Evolutionary conservation across 352 stramenopile genomes (phyloP).

Genomic region (Phytophthora foliorum): DNA sequence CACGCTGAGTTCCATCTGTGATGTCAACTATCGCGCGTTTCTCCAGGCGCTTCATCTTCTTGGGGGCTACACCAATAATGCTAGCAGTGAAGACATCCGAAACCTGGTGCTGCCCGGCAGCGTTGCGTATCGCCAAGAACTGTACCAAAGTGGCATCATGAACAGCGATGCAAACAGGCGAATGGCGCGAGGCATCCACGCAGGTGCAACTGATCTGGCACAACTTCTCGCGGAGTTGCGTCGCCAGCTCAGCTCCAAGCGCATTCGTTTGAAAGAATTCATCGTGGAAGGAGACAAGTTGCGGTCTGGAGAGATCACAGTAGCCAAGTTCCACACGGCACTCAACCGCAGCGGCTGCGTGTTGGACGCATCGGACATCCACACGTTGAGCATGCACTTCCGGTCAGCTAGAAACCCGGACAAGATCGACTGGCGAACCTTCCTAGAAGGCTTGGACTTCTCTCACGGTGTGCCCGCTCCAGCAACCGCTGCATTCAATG

Average conservation of each 20-base stretch:
- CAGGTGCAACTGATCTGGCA: constrained; percentile 39
- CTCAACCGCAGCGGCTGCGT: constrained; percentile 84
- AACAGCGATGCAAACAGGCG: constrained; percentile 44
- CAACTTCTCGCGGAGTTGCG: constrained; percentile 69
- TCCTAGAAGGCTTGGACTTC: constrained; percentile 69
- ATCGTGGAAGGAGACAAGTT: constrained; percentile 84
- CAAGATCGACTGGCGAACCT: constrained; percentile 85
- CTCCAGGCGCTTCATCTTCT: constrained; percentile 71
- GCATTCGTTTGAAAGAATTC: constrained; percentile 88
- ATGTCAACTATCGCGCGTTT: constrained; percentile 89
- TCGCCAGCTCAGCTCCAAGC: constrained; percentile 68
- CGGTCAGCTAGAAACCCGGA: constrained; percentile 64
- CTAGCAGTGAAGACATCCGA: constrained; percentile 29
- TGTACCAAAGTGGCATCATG: constrained; percentile 51
- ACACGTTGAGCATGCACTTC: constrained; percentile 74
- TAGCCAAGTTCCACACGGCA: constrained; percentile 89
- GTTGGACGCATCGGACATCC: constrained; percentile 69
- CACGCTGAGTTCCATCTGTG: constrained; percentile 78
- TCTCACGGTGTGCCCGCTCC: constrained; percentile 30
- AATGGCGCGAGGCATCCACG: constrained; percentile 37
- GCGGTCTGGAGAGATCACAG: constrained; percentile 80
- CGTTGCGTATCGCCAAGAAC: constrained; percentile 67
- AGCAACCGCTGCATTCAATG: background rate
- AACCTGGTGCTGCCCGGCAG: constrained; percentile 53
- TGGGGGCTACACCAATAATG: constrained; percentile 24